Base-by-base conservation (phyloP, 257 asterid genomes). In the Catharanthus roseus region DNA sequence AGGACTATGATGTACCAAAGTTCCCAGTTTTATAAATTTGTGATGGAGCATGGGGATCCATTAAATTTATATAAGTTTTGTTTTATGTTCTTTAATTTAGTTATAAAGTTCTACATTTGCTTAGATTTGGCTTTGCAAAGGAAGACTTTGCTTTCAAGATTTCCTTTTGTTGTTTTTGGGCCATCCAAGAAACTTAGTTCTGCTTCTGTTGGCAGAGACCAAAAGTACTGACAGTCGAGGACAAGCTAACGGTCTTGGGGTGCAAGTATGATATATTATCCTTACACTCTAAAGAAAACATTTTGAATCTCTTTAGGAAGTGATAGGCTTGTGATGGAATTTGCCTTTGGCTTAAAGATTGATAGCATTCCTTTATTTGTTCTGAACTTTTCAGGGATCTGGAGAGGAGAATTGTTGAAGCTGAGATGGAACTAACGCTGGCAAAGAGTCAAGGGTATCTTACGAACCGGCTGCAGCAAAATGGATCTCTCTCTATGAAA, bases 361-460 rank as follows among this genome's bases (percentile, higher is more conserved):
- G 34, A 33, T 62, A 16, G 10, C 38, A 34, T 23, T 75, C 21
- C 16, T 57, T 53, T 62, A 31, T 65, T 8, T 36, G 54, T 69
- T 44, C 57, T 34, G 13, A 47, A 45, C 29, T 54, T 74, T 41
- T 62, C 77, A 92, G 98, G 86, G 90, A 86, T 36, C 68, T 92
- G 82, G 85, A 90, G 82, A 84, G 88, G 75, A 87, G 83, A 77
- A 87, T 92, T 68, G 96, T 86, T 82, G 95, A 88, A 75, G 85
- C 86, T 54, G 97, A 92, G 87, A 92, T 90, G 97, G 97, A 92
- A 73, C 72, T 92, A 82, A 85, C 98, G 11, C 69, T 88, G 75
- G 98, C 96, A 10, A 92, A 92, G 86, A 87, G 96, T 85, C 88
- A 92, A 82, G 98, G 98, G 63, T 92, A 82, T 83, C 96, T 92